Percentiles rank a stretch among this genome's conserved stretches.
Evolutionary conservation across 2,329 filamentous ascomycete genomes (phyloP).

Genomic region (Chrysosporium keratinophilum): DNA sequence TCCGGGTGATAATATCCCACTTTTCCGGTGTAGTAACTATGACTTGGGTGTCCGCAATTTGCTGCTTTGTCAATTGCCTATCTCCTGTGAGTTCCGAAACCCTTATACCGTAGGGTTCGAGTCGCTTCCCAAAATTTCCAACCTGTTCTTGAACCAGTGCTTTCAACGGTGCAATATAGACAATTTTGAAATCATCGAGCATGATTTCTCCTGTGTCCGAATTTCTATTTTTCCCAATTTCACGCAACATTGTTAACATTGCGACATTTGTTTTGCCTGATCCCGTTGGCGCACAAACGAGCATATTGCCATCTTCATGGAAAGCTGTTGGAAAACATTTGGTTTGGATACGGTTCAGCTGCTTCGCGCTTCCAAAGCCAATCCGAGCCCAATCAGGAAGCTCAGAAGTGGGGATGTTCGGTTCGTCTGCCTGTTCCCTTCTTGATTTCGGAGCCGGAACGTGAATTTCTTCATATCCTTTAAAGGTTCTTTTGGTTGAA

Average conservation of each 20-base stretch:
- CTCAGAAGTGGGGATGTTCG: conserved; percentile 70
- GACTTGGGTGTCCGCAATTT: conserved; percentile 94
- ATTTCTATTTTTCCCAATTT: conserved; percentile 91
- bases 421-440: conserved; percentile 62
- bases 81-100: conserved; percentile 96
- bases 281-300: conserved; percentile 92
- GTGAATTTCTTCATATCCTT: conserved; percentile 97
- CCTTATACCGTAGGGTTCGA: conserved; percentile 81
- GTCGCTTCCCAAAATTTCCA: conserved; percentile 85
- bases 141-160: conserved; percentile 96
- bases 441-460: conserved; percentile 87
- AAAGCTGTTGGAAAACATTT: conserved; percentile 88
- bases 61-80: conserved; percentile 94
- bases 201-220: conserved; percentile 85
- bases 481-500: conserved; percentile 89
- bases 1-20: conserved; percentile 97
- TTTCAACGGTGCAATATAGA: conserved; percentile 93
- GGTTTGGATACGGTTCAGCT: conserved; percentile 90
- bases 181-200: conserved; percentile 93
- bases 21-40: conserved; percentile 98
- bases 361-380: conserved; percentile 76
- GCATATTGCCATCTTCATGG: conserved; percentile 89
- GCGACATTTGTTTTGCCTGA: conserved; percentile 98
- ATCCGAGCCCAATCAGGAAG: conserved; percentile 84
- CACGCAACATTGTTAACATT: conserved; percentile 90